Evolutionary conservation across 2,329 filamentous ascomycete genomes (phyloP), one percentile per base, ranked within the genome.

Genomic region (Pseudogymnoascus sp.): DNA sequence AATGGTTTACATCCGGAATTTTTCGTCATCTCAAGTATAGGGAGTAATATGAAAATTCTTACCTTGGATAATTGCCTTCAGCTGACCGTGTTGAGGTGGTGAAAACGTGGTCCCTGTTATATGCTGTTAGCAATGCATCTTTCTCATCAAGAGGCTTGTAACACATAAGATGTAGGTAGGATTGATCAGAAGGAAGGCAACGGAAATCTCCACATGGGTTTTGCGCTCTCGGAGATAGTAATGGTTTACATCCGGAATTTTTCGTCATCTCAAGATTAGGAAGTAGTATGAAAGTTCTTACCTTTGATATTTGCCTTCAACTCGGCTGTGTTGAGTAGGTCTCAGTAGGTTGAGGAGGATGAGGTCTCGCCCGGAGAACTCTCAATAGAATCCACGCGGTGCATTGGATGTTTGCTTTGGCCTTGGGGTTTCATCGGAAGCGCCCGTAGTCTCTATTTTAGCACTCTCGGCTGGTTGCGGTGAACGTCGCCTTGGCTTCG

Each of bases 111-210:
- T 38, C 11, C 13, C 23, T 60, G 15, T 26, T 60, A 35, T 60
- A 23, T 60, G 33, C n/a, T 60, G 37, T 56, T 56, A 56, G 50
- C 50, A 19, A 33, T 33, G 11, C 17, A 26, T 60, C 6, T 60
- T 60, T 7, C 56, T 10, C 13, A 42, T 42, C 37, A 60, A 1
- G 26, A 60, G 17, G 62, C 26, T 21, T 35, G 61, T 66, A 65
- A 38, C 66, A 63, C 21, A 42, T 37, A 33, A 62, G 60, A 21
- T 2, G 19, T 44, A 11, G 13, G 19, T 23, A 46, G 26, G 40
- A 5, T n/a, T 42, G 59, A 87, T 96, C 92, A 97, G 92, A 96
- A 97, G 93, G 93, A 97, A 97, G 93, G 92, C 93, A 97, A 96
- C 93, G 92, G 93, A 96, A 88, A 89, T 88, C 86, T 79, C 96